phyloP scores from a whole-genome alignment of 345 rosid species.

The Boechera divaricarpa region DNA sequence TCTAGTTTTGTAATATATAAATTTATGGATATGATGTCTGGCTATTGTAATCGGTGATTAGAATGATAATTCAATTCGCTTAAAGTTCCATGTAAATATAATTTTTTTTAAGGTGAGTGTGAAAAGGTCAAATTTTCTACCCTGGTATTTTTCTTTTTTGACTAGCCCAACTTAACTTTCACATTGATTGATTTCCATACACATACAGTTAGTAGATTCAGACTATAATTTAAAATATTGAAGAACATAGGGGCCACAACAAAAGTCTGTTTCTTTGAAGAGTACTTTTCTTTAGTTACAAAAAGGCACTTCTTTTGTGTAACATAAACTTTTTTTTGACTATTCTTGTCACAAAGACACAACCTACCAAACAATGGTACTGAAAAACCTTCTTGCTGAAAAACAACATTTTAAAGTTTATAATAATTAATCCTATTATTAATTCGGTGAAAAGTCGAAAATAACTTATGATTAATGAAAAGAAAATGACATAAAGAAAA shows the following conservation, averaged over 20 bases:
- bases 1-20: background rate
- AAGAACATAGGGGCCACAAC: slow-evolving; percentile 23
- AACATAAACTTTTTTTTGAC: background rate
- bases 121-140: slow-evolving; percentile 3
- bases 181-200: slow-evolving; percentile 16
- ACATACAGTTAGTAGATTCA: slow-evolving; percentile 3
- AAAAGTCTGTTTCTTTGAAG: background rate
- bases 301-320: background rate
- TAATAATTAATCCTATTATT: slow-evolving; percentile 24
- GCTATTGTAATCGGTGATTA: background rate
- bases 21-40: background rate
- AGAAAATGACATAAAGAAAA: background rate
- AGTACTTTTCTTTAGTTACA: slow-evolving; percentile 3
- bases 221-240: background rate
- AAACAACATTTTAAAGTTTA: background rate
- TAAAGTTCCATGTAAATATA: background rate
- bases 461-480: slow-evolving; percentile 26
- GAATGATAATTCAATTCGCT: background rate
- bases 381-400: background rate
- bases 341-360: background rate
- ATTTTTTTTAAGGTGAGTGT: background rate
- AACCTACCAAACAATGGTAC: background rate
- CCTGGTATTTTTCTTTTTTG: background rate
- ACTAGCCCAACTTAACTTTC: background rate
- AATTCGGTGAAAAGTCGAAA: slow-evolving; percentile 15